A percentile compares a stretch with the other conserved stretches of the same genome.
These are phyloP conservation scores for Vitis hybrid DNA, from an alignment of 177 flowering plant genomes.

Conservation along the genomic window DNA sequence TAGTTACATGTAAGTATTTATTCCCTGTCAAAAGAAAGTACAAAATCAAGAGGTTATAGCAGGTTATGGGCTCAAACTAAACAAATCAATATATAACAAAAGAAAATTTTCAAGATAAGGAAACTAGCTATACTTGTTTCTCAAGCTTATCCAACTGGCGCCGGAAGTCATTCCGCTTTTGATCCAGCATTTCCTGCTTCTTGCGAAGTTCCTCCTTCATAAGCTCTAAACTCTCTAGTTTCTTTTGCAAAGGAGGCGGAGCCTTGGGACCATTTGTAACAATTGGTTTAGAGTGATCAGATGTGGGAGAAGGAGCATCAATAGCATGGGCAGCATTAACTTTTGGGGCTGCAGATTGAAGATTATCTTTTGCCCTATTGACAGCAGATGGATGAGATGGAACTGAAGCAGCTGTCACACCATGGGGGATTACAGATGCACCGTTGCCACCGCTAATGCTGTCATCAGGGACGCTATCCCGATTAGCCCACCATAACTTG, in stretches of 20 bases:
- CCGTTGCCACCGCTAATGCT: slow-evolving; percentile 28
- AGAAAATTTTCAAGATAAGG: neutral
- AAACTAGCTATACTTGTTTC: slow-evolving; percentile 57
- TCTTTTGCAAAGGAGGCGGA: slow-evolving; percentile 60
- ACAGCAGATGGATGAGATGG: slow-evolving; percentile 30
- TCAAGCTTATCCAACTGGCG: slow-evolving; percentile 72
- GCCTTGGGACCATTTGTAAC: slow-evolving; percentile 43
- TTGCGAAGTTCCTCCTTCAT: slow-evolving; percentile 84
- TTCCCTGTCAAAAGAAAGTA: neutral
- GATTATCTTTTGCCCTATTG: slow-evolving; percentile 42
- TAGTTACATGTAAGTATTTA: too few species aligned
- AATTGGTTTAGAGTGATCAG: slow-evolving; percentile 37
- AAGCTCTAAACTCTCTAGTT: slow-evolving; percentile 64
- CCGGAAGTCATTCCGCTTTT: slow-evolving; percentile 77
- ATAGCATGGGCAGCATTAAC: slow-evolving; percentile 23
- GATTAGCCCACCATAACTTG: slow-evolving; percentile 92
- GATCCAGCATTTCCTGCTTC: slow-evolving; percentile 89
- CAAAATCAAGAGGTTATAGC: neutral
- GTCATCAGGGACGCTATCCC: slow-evolving; percentile 73
- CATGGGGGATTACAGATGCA: slow-evolving; percentile 29
- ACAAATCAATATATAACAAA: neutral
- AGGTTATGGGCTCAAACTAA: too few species aligned
- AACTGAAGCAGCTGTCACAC: slow-evolving; percentile 26
- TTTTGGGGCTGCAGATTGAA: slow-evolving; percentile 35
- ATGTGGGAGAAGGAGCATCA: slow-evolving; percentile 29